Evolutionary conservation across 2,329 filamentous ascomycete genomes (phyloP), one percentile per base, ranked within the genome.

Genomic region (Pseudodiploospora longispora): DNA sequence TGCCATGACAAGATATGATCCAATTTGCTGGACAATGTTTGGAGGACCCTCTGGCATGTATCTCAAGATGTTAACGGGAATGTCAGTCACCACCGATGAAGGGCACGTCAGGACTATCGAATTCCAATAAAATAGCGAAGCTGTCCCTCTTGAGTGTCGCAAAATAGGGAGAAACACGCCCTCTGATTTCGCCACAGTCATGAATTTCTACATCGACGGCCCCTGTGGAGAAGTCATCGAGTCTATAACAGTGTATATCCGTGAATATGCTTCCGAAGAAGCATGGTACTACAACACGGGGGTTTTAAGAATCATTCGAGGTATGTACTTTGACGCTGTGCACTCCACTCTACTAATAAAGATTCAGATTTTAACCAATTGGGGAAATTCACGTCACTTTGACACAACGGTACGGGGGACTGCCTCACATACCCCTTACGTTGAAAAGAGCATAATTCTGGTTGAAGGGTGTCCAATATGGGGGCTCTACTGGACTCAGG

Each of bases 401-500:
- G n/a, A 42, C 19, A 28, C 39, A 32, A 36, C 40, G 35, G 34
- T 10, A 37, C 37, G 6, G 38, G 28, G 28, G 31, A 30, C 6
- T 30, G 35, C 12, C 12, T n/a, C 36, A 40, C n/a, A 36, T 38
- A 36, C 30, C 30, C 10, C 27, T 40, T 45, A 34, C 10, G 31
- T 40, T 42, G 31, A 32, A 37, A 48, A 40, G 36, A 46, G 39
- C 29, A 40, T 46, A 36, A 32, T 43, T n/a, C 27, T 48, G 30
- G 42, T 46, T 42, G 36, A 48, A 42, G 43, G 46, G 12, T 48
- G 30, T 32, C 35, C 37, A 10, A 45, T 48, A 42, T 30, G 42
- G 36, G 46, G 46, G 42, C 43, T 48, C 28, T 48, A n/a, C 40
- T 48, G 46, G 42, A 48, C 42, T 40, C 39, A 46, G 46, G 46